Base-by-base conservation (phyloP, 1,139 yeast genomes). In the Scheffersomyces quercinus region DNA sequence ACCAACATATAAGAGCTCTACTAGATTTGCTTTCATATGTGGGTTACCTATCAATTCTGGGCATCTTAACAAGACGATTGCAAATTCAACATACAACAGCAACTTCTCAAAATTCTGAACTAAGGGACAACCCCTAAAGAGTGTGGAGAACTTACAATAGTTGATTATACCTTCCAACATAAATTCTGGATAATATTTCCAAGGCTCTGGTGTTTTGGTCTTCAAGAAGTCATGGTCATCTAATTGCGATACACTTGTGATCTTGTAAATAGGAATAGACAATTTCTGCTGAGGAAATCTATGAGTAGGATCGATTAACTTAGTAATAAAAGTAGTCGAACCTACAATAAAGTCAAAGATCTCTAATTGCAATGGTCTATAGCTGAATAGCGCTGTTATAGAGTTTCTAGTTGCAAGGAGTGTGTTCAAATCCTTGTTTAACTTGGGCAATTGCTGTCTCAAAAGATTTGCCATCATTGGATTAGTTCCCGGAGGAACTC, bases 31-130 rank as follows among this genome's bases (percentile, higher is more conserved):
- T 57, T 93, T 93, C 70, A 93, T 75, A 68, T 93, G 97, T 0
- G 99, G 99, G 59, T 93, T 95, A 46, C 95, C 89, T 43, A 93
- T 74, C 41, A 88, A 70, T 56, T 85, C 91, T 0, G 97, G 93
- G 61, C 95, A 88, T 60, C 97, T 81, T 55, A 93, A 68, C 44
- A 91, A 75, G 2, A 83, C 77, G 13, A 89, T 82, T 3, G 86
- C 73, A 59, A 89, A 84, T 52, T 88, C 91, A 38, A 88, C 79
- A 54, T 88, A 79, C n/a, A 75, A 67, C 38, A 74, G 67, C 40
- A 85, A 59, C 53, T 84, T 81, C 15, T 64, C 68, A 32, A 65
- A 63, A 54, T 82, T 82, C 29, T 66, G 65, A 24, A 79, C 68
- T 60, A 86, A 65, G 12, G 93, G 93, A 51, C 82, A 82, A 12